Evolutionary conservation across 352 stramenopile genomes (phyloP).

Genomic region (Thalassiosira pacifica): DNA sequence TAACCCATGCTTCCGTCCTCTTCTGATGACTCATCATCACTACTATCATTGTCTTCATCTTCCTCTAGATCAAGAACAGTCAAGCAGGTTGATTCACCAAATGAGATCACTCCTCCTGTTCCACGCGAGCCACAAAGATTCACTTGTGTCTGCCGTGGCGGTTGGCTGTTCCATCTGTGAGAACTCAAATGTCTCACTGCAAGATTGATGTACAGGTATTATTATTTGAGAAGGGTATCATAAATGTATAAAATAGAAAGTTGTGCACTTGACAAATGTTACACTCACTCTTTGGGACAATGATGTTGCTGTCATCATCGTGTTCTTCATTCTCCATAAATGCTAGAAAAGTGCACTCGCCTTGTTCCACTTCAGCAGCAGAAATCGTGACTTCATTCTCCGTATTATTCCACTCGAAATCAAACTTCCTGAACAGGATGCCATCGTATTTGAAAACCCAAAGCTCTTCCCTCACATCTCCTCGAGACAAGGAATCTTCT

Average conservation of each 20-base stretch:
- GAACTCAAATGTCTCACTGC: slow-evolving; percentile 41
- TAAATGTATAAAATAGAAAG: slow-evolving; percentile 18
- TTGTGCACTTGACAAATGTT: not conserved
- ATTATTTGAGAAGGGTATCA: not conserved
- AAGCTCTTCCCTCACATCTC: slow-evolving; percentile 53
- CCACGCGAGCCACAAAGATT: slow-evolving; percentile 55
- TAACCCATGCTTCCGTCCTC: not conserved
- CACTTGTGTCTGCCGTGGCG: slow-evolving; percentile 15
- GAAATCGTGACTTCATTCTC: slow-evolving; percentile 40
- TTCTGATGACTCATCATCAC: not conserved
- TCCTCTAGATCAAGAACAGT: slow-evolving; percentile 66
- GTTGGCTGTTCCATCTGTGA: not conserved
- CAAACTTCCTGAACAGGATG: slow-evolving; percentile 61
- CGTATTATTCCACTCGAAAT: slow-evolving; percentile 26
- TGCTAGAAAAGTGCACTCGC: not conserved
- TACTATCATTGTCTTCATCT: slow-evolving; percentile 43
- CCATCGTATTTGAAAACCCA: slow-evolving; percentile 75
- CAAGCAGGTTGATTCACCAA: slow-evolving; percentile 36
- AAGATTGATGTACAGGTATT: too few species aligned
- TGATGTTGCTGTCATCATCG: not conserved
- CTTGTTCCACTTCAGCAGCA: slow-evolving; percentile 9
- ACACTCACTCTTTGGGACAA: slow-evolving; percentile 40
- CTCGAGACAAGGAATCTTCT: slow-evolving; percentile 26
- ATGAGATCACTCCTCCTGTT: slow-evolving; percentile 51
- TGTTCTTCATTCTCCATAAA: not conserved